Evolutionary conservation across 2,329 filamentous ascomycete species (phyloP), one percentile per base, ranked within the genome.

Genomic region (Sporothrix curviconia): DNA sequence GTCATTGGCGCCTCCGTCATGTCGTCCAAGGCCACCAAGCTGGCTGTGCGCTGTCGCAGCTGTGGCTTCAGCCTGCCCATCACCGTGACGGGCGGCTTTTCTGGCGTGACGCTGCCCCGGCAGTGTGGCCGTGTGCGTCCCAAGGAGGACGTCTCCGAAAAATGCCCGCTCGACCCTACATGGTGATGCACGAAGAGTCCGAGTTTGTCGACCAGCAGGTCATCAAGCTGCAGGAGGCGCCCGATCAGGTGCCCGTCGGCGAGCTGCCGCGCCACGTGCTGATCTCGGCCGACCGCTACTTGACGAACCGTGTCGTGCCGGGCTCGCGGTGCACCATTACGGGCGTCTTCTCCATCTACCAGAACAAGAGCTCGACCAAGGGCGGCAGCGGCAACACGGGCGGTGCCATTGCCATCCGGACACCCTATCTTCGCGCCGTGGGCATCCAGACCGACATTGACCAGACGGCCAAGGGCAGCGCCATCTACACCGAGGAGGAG

Each of bases 301-400:
- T 99, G 47, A 94, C 92, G 11, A 99, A 99, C 69, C 84, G 91
- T 53, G 94, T 99, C 3, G 92, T 99, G 3, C 94, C 94, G 6
- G 94, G 94, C 30, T 95, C 92, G 52, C 82, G 92, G 69, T 99
- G 94, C 71, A 95, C 91, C 3, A 81, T 99, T 17, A 97, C 94
- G 83, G 94, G 94, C 19, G 90, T 99, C 34, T 99, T 96, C 76
- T 96, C 92, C 30, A 97, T 97, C 67, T 99, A 96, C 72, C 90
- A 96, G 71, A 88, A 87, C 65, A 97, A 97, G 72, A 88, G 86
- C 40, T 87, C 83, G 42, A 95, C 92, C 43, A 58, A 56, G 25
- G 54, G 57, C 30, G 59, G 57, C 53, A 88, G 86, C 65, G 84
- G 83, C 4, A 82, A 80, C 17, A 83, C 81, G 2, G 86, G 85